Percentiles rank a stretch among this genome's conserved stretches.
Conservation (phyloP, 257 asterid genomes). For the Oldenlandia corymbosa region DNA sequence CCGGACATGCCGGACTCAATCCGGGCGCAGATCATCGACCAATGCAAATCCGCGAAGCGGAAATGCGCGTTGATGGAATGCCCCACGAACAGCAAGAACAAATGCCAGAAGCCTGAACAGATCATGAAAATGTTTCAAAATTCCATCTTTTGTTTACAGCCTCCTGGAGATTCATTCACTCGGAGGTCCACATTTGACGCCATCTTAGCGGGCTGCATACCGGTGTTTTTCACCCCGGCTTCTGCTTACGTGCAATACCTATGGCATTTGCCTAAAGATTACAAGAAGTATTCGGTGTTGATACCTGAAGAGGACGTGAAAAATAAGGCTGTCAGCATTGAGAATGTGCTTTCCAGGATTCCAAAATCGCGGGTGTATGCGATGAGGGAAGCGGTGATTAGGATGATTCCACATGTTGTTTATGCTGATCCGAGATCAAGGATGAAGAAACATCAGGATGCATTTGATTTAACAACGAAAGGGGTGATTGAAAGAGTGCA, state of each 20-base stretch:
- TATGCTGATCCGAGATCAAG: conserved; percentile 59
- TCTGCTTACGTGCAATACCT: conserved; percentile 79
- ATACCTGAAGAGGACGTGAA: conserved; percentile 63
- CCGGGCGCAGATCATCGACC: conserved; percentile 60
- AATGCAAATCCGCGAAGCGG: conserved; percentile 33
- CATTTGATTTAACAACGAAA: conserved; percentile 59
- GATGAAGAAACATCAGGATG: conserved; percentile 48
- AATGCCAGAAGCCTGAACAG: conserved; percentile 54
- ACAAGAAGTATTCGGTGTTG: conserved; percentile 50
- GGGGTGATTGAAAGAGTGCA: conserved; percentile 52
- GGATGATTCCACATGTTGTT: conserved; percentile 61
- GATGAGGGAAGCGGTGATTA: conserved; percentile 75
- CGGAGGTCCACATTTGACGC: conserved; percentile 77
- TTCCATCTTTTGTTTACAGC: conserved; percentile 75
- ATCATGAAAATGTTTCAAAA: conserved; percentile 58
- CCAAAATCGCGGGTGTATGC: conserved; percentile 35
- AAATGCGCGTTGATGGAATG: conserved; percentile 60
- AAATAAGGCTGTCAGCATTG: conserved; percentile 45
- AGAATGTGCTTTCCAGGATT: conserved; percentile 37
- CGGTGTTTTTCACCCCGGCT: conserved; percentile 70
- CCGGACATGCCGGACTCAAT: conserved; percentile 53
- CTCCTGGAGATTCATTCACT: conserved; percentile 78
- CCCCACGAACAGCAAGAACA: conserved; percentile 31
- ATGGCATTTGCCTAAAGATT: conserved; percentile 70
- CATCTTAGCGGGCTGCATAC: conserved; percentile 80